Conservation (phyloP, 176 grass and related monocot genomes). For the Juncus effusus region DNA sequence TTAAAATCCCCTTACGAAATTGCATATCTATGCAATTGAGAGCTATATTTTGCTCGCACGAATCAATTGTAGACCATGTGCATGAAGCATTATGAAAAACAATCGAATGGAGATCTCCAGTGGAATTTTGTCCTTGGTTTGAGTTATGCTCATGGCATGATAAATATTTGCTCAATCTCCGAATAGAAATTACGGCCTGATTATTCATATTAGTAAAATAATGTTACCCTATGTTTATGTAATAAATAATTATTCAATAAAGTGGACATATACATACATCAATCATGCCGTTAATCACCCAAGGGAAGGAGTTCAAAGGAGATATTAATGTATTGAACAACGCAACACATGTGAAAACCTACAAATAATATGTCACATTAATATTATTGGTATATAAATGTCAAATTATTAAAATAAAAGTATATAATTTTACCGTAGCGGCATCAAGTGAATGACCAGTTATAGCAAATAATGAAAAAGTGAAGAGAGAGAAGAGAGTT, state of each 20-base stretch:
- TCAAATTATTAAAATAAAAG: constrained; percentile 20
- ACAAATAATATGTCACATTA: too few relatives aligned
- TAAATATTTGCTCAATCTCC: constrained; percentile 71
- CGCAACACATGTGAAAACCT: constrained; percentile 99
- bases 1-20: constrained; percentile 57
- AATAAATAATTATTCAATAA: constrained; percentile 7
- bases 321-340: constrained; percentile 95
- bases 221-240: constrained; percentile 12
- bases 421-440: constrained; percentile 70
- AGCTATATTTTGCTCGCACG: constrained; percentile 35
- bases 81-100: constrained; percentile 44
- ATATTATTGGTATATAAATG: too few relatives aligned
- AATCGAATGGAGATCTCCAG: constrained; percentile 34
- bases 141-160: constrained; percentile 62
- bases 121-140: constrained; percentile 7
- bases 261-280: constrained; percentile 57
- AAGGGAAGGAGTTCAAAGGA: constrained; percentile 93
- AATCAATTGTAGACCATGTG: constrained; percentile 60
- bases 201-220: constrained; percentile 18
- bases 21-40: constrained; percentile 55
- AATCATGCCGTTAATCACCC: constrained; percentile 98
- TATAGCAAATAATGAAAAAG: constrained; percentile 77
- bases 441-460: constrained; percentile 84
- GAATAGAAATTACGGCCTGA: constrained; percentile 84
- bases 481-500: constrained; percentile 89